Evolutionary conservation across 2,329 filamentous ascomycete species (phyloP).

Genomic region (Coniella vitis): DNA sequence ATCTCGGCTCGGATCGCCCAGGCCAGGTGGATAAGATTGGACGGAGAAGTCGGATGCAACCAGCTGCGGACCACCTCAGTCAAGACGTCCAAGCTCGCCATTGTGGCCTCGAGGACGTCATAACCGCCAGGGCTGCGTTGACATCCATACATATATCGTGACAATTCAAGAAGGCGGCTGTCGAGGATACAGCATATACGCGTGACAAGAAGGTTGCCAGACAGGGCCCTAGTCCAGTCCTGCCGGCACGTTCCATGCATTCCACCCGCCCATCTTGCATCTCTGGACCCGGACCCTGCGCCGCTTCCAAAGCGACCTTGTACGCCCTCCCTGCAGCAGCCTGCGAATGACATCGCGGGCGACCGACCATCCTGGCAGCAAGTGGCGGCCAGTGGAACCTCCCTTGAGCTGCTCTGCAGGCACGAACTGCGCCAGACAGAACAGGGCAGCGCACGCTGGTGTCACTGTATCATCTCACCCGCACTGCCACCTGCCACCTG

Average conservation of each 20-base stretch:
- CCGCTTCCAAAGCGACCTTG: neutral
- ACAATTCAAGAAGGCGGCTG: too few relatives aligned
- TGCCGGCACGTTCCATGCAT: constrained; percentile 5
- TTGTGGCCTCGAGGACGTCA: neutral
- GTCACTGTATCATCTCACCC: constrained; percentile 4
- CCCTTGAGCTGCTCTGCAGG: constrained; percentile 4
- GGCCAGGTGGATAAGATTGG: neutral
- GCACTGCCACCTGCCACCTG: constrained; percentile 4
- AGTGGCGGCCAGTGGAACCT: neutral
- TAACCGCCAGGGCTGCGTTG: neutral
- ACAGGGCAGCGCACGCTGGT: neutral
- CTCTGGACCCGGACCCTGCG: neutral
- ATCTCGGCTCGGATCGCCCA: neutral
- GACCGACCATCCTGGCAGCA: neutral
- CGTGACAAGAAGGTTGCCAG: too few relatives aligned
- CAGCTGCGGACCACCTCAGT: too few relatives aligned
- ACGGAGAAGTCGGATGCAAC: too few relatives aligned
- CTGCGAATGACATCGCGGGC: constrained; percentile 2
- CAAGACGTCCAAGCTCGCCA: neutral
- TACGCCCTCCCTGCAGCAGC: neutral
- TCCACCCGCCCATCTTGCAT: neutral
- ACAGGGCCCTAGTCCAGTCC: constrained; percentile 12
- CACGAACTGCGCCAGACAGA: neutral
- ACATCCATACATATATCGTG: neutral
- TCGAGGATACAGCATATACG: too few relatives aligned